Conservation (phyloP, 2,329 filamentous ascomycete species). For the Hypocrella siamensis region DNA sequence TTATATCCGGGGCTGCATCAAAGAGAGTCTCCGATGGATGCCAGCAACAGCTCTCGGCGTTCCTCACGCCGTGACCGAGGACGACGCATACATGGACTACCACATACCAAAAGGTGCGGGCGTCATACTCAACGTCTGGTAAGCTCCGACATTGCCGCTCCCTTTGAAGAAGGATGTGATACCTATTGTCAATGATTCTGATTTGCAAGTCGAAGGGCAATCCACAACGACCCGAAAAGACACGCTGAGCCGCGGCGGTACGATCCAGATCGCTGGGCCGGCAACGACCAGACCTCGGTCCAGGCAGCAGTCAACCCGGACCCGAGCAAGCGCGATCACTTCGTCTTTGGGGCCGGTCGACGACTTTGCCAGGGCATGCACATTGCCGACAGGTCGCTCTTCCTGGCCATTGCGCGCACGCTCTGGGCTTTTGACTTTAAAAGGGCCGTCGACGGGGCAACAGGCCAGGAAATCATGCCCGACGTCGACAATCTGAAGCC, state of each 20-base stretch:
- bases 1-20: constrained; percentile 28
- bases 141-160: too few relatives aligned
- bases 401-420: constrained; percentile 29
- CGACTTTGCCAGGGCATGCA: constrained; percentile 43
- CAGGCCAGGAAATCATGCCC: too few relatives aligned
- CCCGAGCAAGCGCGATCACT: constrained; percentile 30
- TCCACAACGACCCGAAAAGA: constrained; percentile 1
- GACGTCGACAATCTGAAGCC: too few relatives aligned
- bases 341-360: constrained; percentile 38
- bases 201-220: too few relatives aligned
- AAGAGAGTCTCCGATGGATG: constrained; percentile 31
- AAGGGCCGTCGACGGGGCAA: too few relatives aligned
- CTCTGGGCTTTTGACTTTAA: constrained; percentile 35
- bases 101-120: constrained; percentile 25
- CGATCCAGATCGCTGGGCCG: constrained; percentile 7
- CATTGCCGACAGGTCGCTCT: constrained; percentile 31
- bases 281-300: constrained; percentile 12
- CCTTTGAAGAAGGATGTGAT: too few relatives aligned
- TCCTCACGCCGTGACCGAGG: constrained; percentile 20
- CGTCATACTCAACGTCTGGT: constrained; percentile 26
- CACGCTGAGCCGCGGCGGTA: constrained; percentile 3
- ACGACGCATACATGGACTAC: constrained; percentile 22
- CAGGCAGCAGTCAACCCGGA: constrained; percentile 15
- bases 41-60: too few relatives aligned
- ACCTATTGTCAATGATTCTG: too few relatives aligned